Evolutionary conservation across 2,329 filamentous ascomycete species (phyloP).

Genomic region (Colletotrichum salicis): DNA sequence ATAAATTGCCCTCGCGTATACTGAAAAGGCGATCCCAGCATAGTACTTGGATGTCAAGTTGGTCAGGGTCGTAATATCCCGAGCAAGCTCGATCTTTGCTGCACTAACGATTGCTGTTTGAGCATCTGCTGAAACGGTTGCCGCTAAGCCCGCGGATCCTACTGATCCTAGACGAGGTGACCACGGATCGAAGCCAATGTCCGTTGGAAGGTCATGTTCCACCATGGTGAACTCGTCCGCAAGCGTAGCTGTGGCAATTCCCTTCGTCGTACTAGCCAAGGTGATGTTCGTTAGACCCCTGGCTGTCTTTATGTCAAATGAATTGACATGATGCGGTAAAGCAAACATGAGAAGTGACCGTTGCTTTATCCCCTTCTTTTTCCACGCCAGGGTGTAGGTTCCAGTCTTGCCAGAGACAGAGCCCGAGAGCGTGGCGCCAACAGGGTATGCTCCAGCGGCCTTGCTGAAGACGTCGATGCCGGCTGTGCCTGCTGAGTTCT

Average conservation of each 20-base stretch:
- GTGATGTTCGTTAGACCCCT: conserved; percentile 63
- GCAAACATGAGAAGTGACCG: conserved; percentile 78
- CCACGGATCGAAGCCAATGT: conserved; percentile 67
- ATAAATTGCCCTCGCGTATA: conserved; percentile 73
- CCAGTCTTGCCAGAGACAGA: conserved; percentile 65
- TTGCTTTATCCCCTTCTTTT: conserved; percentile 68
- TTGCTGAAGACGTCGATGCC: conserved; percentile 72
- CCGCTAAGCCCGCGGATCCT: conserved; percentile 59
- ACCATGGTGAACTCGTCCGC: conserved; percentile 76
- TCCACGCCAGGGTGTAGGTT: conserved; percentile 74
- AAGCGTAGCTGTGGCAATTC: conserved; percentile 74
- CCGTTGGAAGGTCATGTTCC: conserved; percentile 72
- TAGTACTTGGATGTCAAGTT: conserved; percentile 85
- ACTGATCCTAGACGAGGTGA: conserved; percentile 61
- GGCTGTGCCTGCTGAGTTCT: conserved; percentile 65
- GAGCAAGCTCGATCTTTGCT: conserved; percentile 72
- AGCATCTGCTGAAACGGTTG: conserved; percentile 55
- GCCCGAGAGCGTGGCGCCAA: conserved; percentile 68
- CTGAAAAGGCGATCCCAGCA: conserved; percentile 78
- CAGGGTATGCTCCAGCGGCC: conserved; percentile 75
- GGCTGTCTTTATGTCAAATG: conserved; percentile 65
- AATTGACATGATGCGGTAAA: conserved; percentile 79
- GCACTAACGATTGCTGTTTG: conserved; percentile 64
- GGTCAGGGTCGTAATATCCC: conserved; percentile 72
- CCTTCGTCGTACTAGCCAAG: conserved; percentile 82